These are phyloP conservation scores for Exophiala spinifera DNA, from an alignment of 2,329 filamentous ascomycete species.

Conservation along the genomic window DNA sequence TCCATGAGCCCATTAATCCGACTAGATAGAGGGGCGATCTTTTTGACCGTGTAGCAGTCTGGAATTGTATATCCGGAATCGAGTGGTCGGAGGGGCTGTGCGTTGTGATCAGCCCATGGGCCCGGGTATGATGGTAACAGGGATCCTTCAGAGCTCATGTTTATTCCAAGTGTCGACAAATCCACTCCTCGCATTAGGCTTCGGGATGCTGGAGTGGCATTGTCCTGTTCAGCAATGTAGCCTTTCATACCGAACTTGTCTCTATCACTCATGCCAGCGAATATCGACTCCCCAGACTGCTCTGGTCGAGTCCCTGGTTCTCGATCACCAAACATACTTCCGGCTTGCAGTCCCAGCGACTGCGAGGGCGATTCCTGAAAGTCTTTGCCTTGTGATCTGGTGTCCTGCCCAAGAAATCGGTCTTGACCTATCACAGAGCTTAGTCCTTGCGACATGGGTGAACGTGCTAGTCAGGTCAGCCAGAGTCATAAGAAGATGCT, in stretches of 20 bases:
- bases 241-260: conserved; percentile 61
- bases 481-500: background rate
- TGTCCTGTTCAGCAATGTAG: conserved; percentile 50
- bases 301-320: conserved; percentile 31
- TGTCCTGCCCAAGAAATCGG: conserved; percentile 29
- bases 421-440: conserved; percentile 45
- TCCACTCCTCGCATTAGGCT: conserved; percentile 61
- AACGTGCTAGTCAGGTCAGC: conserved; percentile 32
- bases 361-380: conserved; percentile 37
- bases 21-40: conserved; percentile 59
- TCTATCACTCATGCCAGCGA: conserved; percentile 33
- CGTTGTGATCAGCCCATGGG: conserved; percentile 57
- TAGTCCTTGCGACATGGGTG: conserved; percentile 41
- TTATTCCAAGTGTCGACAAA: conserved; percentile 60
- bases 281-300: conserved; percentile 37
- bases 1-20: conserved; percentile 59
- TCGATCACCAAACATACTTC: conserved; percentile 35
- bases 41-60: conserved; percentile 62
- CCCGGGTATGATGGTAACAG: conserved; percentile 63
- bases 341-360: conserved; percentile 24
- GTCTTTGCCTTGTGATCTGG: conserved; percentile 29
- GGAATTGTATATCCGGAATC: conserved; percentile 64
- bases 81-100: conserved; percentile 51
- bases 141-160: conserved; percentile 57
- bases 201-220: conserved; percentile 54